Base-by-base conservation (phyloP, 495 filamentous ascomycete genomes). In the Evernia prunastri region DNA sequence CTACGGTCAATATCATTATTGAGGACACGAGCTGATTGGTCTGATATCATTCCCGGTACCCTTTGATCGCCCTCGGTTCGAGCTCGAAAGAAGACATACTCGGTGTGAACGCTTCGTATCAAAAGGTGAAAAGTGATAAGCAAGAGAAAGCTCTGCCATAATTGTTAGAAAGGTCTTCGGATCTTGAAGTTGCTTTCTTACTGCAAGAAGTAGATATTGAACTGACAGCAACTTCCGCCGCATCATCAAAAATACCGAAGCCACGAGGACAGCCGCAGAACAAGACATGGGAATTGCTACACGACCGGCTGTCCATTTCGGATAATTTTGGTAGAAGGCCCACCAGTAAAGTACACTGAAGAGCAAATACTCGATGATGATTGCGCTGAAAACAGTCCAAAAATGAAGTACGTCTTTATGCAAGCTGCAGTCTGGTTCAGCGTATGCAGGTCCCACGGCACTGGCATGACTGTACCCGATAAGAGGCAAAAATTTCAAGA, bases 111-210 rank as follows among this genome's bases (percentile, higher is more conserved):
- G 36, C 36, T 37, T 37, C 36, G 36, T 53, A 53, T 53, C 27
- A 53, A 58, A n/a, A 58, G 33, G 18, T 58, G 33, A 20, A 58
- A 27, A 31, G 56, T 27, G 33, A 58, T 58, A n/a, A 58, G 25
- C 33, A 58, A 58, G 18, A 58, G 25, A 31, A 58, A 58, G 56
- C 27, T 35, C 23, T 58, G 33, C 20, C 18, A 33, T 31, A 15
- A 35, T 58, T 37, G 33, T 58, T 58, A 58, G 23, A 27, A 37
- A 8, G 23, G 20, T 58, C 47, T 58, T 58, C 33, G 18, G 33
- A 37, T 58, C 56, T 58, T 58, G 8, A 36, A 37, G 33, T 58
- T 58, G 33, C 56, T 58, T 58, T 58, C 33, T 58, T 58, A 58
- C 23, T 37, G 20, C 33, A 58, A 58, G 56, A 36, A 58, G 56